Evolutionary conservation across 2,329 filamentous ascomycete species (phyloP), one percentile per base, ranked within the genome.

Genomic region (Cordyceps militaris): DNA sequence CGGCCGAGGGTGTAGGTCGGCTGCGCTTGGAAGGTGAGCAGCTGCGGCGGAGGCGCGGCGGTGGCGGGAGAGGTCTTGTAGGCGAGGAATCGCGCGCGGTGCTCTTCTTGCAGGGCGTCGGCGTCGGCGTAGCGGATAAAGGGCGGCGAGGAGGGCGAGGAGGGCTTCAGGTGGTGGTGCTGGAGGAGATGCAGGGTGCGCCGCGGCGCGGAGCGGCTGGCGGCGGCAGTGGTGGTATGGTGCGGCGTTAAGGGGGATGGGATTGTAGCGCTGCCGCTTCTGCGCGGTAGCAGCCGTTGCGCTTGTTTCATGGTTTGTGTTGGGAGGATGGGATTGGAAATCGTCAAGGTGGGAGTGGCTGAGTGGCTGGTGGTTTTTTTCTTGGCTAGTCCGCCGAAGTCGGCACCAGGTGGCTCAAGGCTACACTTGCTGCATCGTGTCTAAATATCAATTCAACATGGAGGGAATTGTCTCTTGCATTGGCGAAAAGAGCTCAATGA

Each of bases 1-100:
- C 93, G 87, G 56, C 94, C 94, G 63, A 92, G 88, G 14, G 93
- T 97, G 73, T 94, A 97, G 48, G 91, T 90, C 1, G 92, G 91
- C 34, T 80, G 75, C 49, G 91, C 88, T 56, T 89, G 86, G 72
- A 96, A 94, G 62, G 90, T 91, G 61, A 97, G 78, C 62, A 97
- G 78, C 32, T 83, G 84, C 26, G 91, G 87, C n/a, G 52, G 30
- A 4, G 42, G 43, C 43, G 9, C 79, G 1, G 70, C 2, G 13
- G 52, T 4, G 16, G 4, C n/a, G n/a, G 2, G 1, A 8, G 38
- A 21, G 38, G 62, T 63, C 50, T 73, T 74, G 68, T 70, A 73
- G n/a, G 62, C 61, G 26, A 75, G 66, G 38, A 74, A 66, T 1
- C 32, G 52, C 16, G 66, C 62, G 34, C 73, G 73, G 43, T 72